Conservation (phyloP, 208 protist genomes). For the Acanthamoeba sp. region DNA sequence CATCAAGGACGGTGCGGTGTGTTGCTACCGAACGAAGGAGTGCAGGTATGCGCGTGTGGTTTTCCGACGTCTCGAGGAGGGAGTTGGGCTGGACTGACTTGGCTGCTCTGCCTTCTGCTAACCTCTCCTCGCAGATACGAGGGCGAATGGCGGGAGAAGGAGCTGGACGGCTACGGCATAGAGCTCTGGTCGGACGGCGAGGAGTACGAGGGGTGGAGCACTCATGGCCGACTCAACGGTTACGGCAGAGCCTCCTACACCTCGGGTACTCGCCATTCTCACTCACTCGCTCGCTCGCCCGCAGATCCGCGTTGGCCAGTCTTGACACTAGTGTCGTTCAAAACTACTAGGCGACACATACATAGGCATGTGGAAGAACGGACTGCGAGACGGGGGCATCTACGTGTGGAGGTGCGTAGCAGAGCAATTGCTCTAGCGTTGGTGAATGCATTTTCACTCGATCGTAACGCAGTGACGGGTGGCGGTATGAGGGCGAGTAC, state of each 20-base stretch:
- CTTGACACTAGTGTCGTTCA: neutral
- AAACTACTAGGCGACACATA: conserved; percentile 32
- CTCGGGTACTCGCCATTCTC: neutral
- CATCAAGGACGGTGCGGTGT: conserved; percentile 37
- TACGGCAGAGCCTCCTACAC: conserved; percentile 48
- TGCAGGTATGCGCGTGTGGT: neutral
- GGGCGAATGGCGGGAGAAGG: conserved; percentile 53
- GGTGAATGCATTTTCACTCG: neutral
- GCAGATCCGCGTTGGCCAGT: neutral
- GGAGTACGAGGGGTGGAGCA: conserved; percentile 61
- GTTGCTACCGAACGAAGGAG: conserved; percentile 24
- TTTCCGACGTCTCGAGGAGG: too few relatives aligned
- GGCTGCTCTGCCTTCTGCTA: too few relatives aligned
- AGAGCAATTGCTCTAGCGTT: too few relatives aligned
- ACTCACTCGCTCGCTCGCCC: neutral
- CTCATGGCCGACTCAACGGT: conserved; percentile 40
- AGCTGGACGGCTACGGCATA: conserved; percentile 56
- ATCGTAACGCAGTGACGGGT: conserved; percentile 1
- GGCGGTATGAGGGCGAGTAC: conserved; percentile 58
- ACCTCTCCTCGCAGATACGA: neutral
- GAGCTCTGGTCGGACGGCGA: conserved; percentile 46
- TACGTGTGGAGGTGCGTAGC: conserved; percentile 18
- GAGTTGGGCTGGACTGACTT: too few relatives aligned
- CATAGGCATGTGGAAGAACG: conserved; percentile 69
- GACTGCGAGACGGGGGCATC: conserved; percentile 14